These are phyloP conservation scores for Candida hispaniensis DNA, from an alignment of 805 yeast species.

Conservation along the genomic window DNA sequence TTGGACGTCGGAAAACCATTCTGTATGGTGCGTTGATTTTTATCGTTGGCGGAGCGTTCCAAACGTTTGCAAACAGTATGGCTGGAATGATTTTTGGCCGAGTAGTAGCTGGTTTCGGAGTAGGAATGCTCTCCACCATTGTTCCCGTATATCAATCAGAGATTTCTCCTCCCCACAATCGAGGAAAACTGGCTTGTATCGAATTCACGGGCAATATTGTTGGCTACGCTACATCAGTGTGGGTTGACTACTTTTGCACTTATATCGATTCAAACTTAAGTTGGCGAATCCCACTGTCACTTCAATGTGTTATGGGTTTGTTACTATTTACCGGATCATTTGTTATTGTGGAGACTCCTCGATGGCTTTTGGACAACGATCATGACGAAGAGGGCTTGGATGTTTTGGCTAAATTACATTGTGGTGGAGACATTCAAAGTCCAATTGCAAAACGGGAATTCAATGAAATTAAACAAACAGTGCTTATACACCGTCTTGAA, in stretches of 20 bases:
- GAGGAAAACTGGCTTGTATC: conserved; percentile 77
- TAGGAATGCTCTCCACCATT: conserved; percentile 71
- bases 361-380: conserved; percentile 82
- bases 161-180: conserved; percentile 74
- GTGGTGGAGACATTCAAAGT: conserved; percentile 64
- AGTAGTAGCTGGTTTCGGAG: conserved; percentile 74
- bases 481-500: conserved; percentile 63
- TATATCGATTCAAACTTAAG: conserved; percentile 49
- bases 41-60: conserved; percentile 68
- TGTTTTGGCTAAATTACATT: conserved; percentile 73
- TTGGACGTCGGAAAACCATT: conserved; percentile 73
- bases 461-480: conserved; percentile 71
- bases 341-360: conserved; percentile 75
- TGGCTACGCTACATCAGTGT: conserved; percentile 73
- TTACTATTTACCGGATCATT: conserved; percentile 63
- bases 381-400: conserved; percentile 68
- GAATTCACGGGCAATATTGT: conserved; percentile 79
- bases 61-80: conserved; percentile 49
- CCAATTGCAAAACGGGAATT: conserved; percentile 62
- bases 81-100: conserved; percentile 58
- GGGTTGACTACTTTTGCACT: conserved; percentile 76
- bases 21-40: conserved; percentile 69
- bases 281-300: conserved; percentile 71
- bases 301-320: conserved; percentile 66
- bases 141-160: conserved; percentile 86